These are phyloP conservation scores for Zygnema cylindricum DNA, from an alignment of 139 green algal species.

Conservation along the genomic window DNA sequence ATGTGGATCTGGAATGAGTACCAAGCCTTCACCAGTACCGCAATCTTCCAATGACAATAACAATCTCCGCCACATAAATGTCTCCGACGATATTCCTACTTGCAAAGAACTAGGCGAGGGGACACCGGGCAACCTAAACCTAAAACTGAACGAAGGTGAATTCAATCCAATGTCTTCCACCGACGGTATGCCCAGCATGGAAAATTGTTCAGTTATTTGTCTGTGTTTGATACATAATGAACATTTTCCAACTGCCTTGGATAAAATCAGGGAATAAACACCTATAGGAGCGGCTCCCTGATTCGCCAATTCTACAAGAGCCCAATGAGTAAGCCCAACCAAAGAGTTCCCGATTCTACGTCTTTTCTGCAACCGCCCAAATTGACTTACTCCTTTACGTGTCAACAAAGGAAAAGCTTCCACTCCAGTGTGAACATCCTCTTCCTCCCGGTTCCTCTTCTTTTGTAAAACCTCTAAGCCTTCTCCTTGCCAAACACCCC, in stretches of 20 bases:
- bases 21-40: background rate
- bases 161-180: constrained; percentile 21
- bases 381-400: background rate
- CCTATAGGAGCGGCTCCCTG: background rate
- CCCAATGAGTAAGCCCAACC: constrained; percentile 9
- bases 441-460: background rate
- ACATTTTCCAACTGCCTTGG: constrained; percentile 11
- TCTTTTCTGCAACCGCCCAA: background rate
- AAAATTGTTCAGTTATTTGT: constrained; percentile 17
- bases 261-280: constrained; percentile 19
- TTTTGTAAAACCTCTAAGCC: too few species aligned
- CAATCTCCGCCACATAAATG: background rate
- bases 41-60: background rate
- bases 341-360: background rate
- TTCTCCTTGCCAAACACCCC: too few species aligned
- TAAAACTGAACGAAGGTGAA: constrained; percentile 21
- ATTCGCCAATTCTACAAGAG: constrained; percentile 23
- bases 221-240: constrained; percentile 37
- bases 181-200: background rate
- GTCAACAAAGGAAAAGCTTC: background rate
- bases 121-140: constrained; percentile 16
- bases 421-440: background rate
- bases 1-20: background rate
- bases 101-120: background rate
- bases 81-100: background rate